Evolutionary conservation across 306 rosid species (phyloP), one percentile per base, ranked within the genome.

Genomic region (Hippophae rhamnoides): DNA sequence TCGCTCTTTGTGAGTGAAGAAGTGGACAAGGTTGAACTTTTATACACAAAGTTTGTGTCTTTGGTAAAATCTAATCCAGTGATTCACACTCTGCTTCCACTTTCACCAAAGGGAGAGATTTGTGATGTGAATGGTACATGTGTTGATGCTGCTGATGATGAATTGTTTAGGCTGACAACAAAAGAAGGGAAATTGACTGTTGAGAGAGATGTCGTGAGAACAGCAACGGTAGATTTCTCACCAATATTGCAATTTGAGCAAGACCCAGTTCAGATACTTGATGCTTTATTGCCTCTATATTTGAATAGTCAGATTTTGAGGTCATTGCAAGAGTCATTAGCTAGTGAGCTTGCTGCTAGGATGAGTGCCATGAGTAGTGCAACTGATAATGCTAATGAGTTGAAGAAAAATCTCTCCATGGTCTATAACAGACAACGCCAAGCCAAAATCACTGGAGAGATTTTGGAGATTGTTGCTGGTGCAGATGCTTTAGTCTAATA

Each of bases 321-420:
- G 76, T 85, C 97, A 27, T 69, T 89, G 66, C 97, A 89, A 74
- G 97, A 89, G 54, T 89, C 97, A 8, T 72, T 89, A 8, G 97
- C 95, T 0, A 89, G 95, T 67, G 97, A 89, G 71, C 85, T 89
- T 2, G 97, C 95, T 5, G 90, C 97, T 5, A 76, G 95, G 65
- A 89, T 89, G 97, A 86, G 74, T 58, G 94, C 97, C 26, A 86
- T 89, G 97, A 86, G 85, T 75, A 86, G 6, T 74, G 97, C 97
- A 9, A 61, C 70, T 8, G 95, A 89, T 58, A 86, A 86, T 72
- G 97, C 97, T 0, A 1, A 10, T 0, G 95, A 89, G 66, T 72
- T 86, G 86, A 89, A 73, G 88, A 86, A 77, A 76, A 62, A 0
- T 48, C 70, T 86, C 64, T 86, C 97, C 2, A 23, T 0, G 10